Evolutionary conservation across 2,329 filamentous ascomycete genomes (phyloP).

Genomic region (Colletotrichum cuscutae): DNA sequence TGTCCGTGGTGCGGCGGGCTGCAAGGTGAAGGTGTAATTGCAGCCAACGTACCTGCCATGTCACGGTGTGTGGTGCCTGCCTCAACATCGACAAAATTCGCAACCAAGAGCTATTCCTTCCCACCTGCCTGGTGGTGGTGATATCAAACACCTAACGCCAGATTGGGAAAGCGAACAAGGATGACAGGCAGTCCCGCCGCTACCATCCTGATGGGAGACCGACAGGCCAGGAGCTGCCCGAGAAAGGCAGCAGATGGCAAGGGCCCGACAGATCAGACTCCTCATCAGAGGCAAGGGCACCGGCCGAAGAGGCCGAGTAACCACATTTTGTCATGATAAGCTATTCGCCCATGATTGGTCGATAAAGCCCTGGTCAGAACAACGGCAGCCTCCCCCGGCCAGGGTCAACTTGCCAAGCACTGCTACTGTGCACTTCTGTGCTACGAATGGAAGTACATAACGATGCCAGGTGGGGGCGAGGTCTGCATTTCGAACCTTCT

Average conservation of each 20-base stretch:
- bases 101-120: not conserved
- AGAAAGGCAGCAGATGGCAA: not conserved
- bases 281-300: not conserved
- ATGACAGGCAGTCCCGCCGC: constrained; percentile 21
- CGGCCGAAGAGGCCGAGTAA: constrained; percentile 18
- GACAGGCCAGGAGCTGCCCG: constrained; percentile 9
- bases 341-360: constrained; percentile 8
- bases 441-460: not conserved
- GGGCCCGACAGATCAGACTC: not conserved
- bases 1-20: not conserved
- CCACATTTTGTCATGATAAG: constrained; percentile 32
- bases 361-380: not conserved
- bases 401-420: not conserved
- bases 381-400: constrained; percentile 5
- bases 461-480: constrained; percentile 17
- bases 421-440: no score
- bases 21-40: not conserved
- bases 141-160: constrained; percentile 2
- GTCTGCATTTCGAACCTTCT: constrained; percentile 18
- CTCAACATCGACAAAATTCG: not conserved
- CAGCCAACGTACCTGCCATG: not conserved
- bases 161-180: constrained; percentile 21
- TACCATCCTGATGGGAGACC: constrained; percentile 28
- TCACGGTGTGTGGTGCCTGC: not conserved
- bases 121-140: not conserved